Evolutionary conservation across 2,329 filamentous ascomycete genomes (phyloP), one percentile per base, ranked within the genome.

Genomic region (Dissoconium aciculare): DNA sequence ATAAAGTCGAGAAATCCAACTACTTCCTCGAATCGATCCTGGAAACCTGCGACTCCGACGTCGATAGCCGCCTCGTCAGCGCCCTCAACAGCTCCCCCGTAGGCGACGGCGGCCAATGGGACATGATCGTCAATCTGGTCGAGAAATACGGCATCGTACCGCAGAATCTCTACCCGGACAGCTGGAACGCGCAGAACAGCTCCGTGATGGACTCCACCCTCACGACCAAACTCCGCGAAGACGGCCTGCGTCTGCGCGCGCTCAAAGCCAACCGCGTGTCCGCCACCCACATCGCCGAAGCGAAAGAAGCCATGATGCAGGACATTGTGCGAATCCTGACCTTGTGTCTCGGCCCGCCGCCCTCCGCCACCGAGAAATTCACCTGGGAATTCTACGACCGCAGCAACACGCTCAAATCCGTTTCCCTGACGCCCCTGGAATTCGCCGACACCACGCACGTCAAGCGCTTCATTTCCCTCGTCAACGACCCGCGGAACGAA

Each of bases 1-100:
- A 93, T 55, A 92, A 92, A 60, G 70, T 92, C 12, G 84, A 93
- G 56, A 92, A 92, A 56, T 67, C 78, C 5, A 92, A 92, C 55
- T 92, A 71, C 62, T 92, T 91, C 59, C 67, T 92, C 11, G 82
- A 91, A 56, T 78, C 80, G 47, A 71, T 87, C 37, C 69, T 92
- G 33, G 73, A 81, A 39, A 91, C 83, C 0, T 67, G 71, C 0
- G 60, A 63, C 30, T 67, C 83, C 44, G 71, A 76, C 17, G 64
- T 91, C 2, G 79, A 85, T 41, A 67, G 74, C 13, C 62, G 84
- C 6, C 57, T 91, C 3, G 66, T 92, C 3, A 76, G 84, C 51
- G 67, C 67, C 3, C 57, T 92, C 3, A 60, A 87, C 15, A 58
- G 60, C 0, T 65, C 69, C 13, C 76, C 82, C 1, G 73, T 89